Conservation (phyloP, 148 eudicot species). For the Rheum nobile region DNA sequence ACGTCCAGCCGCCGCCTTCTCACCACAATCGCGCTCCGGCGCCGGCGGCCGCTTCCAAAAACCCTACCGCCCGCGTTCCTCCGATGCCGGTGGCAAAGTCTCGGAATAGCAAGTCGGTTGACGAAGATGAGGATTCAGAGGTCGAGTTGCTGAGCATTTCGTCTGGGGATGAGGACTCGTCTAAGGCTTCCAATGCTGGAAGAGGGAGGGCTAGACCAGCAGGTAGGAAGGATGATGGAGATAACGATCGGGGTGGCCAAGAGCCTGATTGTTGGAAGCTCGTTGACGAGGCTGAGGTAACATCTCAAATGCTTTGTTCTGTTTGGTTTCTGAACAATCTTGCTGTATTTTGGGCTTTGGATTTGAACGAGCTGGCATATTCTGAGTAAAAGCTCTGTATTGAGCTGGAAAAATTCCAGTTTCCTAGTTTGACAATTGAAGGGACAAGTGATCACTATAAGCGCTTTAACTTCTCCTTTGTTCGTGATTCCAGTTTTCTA, state of each 20-base stretch:
- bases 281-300: slow-evolving; percentile 87
- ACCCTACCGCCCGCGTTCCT: background rate
- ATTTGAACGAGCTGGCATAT: background rate
- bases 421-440: no score
- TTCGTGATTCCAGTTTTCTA: background rate
- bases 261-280: slow-evolving; percentile 87
- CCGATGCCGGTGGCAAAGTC: slow-evolving; percentile 9
- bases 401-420: background rate
- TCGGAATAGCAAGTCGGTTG: slow-evolving; percentile 24
- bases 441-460: background rate
- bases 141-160: slow-evolving; percentile 88
- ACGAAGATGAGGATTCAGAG: slow-evolving; percentile 85
- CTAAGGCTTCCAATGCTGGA: slow-evolving; percentile 28
- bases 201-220: slow-evolving; percentile 18
- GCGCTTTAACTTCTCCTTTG: background rate
- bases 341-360: background rate
- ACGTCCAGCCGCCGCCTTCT: slow-evolving; percentile 55
- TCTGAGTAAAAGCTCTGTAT: background rate
- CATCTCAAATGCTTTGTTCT: background rate
- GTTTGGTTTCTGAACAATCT: background rate
- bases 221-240: slow-evolving; percentile 39
- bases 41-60: background rate
- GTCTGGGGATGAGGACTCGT: slow-evolving; percentile 83
- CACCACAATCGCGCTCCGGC: no score
- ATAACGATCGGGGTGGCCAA: slow-evolving; percentile 60